These are phyloP conservation scores for Spencermartinsiella ligniputridi DNA, from an alignment of 1,139 yeast genomes.

Conservation along the genomic window DNA sequence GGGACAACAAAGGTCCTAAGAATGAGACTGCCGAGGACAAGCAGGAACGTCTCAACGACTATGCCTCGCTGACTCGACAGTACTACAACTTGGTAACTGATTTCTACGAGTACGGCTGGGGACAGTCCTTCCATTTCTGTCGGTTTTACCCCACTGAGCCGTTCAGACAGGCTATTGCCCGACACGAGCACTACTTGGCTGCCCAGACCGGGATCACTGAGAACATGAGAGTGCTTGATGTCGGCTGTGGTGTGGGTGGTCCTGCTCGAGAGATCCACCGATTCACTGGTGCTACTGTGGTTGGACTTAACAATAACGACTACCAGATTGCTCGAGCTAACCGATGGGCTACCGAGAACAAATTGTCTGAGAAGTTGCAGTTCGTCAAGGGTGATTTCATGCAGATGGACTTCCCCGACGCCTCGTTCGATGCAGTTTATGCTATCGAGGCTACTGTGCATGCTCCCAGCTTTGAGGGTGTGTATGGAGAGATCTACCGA, in stretches of 20 bases:
- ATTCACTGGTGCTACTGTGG: slow-evolving; percentile 81
- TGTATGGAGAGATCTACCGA: slow-evolving; percentile 89
- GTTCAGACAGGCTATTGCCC: slow-evolving; percentile 87
- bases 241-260: slow-evolving; percentile 99
- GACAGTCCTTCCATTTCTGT: slow-evolving; percentile 96
- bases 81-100: slow-evolving; percentile 96
- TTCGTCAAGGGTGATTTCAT: slow-evolving; percentile 98
- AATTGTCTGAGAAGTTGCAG: slow-evolving; percentile 66
- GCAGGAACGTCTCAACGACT: slow-evolving; percentile 39
- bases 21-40: slow-evolving; percentile 69
- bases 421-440: slow-evolving; percentile 90
- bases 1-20: slow-evolving; percentile 55
- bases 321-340: slow-evolving; percentile 90
- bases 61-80: slow-evolving; percentile 88
- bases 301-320: slow-evolving; percentile 94
- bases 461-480: slow-evolving; percentile 96
- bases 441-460: slow-evolving; percentile 99
- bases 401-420: slow-evolving; percentile 96
- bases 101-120: slow-evolving; percentile 98
- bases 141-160: slow-evolving; percentile 92
- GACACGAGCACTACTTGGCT: slow-evolving; percentile 97
- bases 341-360: slow-evolving; percentile 64
- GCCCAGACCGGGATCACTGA: slow-evolving; percentile 74
- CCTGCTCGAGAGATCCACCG: slow-evolving; percentile 96
- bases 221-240: slow-evolving; percentile 87